Base-by-base conservation (phyloP, 768 basidiomycete genomes). In the Serendipita sp. region DNA sequence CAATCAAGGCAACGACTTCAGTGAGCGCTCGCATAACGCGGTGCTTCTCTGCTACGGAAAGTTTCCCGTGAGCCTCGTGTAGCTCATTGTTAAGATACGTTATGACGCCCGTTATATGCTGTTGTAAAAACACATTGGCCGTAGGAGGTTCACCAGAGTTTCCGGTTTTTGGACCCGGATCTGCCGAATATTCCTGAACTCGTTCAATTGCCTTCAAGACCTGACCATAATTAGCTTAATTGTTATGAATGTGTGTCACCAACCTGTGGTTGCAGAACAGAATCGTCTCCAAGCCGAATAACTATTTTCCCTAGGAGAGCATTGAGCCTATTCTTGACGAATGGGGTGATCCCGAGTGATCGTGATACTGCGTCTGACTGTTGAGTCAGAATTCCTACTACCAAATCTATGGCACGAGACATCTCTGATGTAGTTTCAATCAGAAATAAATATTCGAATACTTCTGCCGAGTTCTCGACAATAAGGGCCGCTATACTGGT, bases 51-150 rank as follows among this genome's bases (percentile, higher is more conserved):
- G 76, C 74, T 0, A 83, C 76, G 0, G 85, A 76, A 68, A 86
- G 86, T 74, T 88, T 91, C 3, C 88, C 89, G 28, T 85, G 83
- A 1, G 87, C 78, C 66, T 92, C 93, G 71, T 91, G 90, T 63
- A 97, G 74, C 74, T 87, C 83, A 36, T 92, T 90, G 69, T 89
- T 94, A 69, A 96, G 80, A 67, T 85, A 79, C 0, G 89, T 84
- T 18, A 97, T 85, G 64, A 97, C 78, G 1, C 89, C 94, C 3
- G 96, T 81, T 75, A 94, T 85, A 68, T 91, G 81, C 5, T 77
- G 77, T 73, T 85, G 85, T 56, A 97, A 76, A 64, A 92, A 86
- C 0, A 74, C 73, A 28, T 74, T 70, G 18, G 54, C 32, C 70
- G 69, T 65, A 72, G 65, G 28, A 68, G 68, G 44, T 56, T 72